Evolutionary conservation across 495 filamentous ascomycete genomes (phyloP).

Genomic region (Daldinia concentrica): DNA sequence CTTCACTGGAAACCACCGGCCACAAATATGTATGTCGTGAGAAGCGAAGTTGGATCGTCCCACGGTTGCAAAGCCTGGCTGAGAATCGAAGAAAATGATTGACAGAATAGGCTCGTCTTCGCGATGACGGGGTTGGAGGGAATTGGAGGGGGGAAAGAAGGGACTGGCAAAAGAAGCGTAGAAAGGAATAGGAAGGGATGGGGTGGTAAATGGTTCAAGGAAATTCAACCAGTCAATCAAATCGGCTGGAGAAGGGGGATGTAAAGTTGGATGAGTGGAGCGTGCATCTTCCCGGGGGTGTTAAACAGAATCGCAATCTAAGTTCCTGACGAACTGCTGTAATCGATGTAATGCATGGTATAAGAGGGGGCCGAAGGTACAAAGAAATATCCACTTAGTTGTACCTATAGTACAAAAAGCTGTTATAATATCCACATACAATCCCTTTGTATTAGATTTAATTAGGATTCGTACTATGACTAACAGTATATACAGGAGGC

Average conservation of each 20-base stretch:
- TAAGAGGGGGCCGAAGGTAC: conserved; percentile 6
- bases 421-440: background rate
- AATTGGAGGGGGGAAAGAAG: conserved; percentile 35
- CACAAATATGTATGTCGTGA: conserved; percentile 40
- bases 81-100: conserved; percentile 46
- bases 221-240: conserved; percentile 40
- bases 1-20: conserved; percentile 33
- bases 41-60: conserved; percentile 47
- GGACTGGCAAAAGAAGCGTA: conserved; percentile 24
- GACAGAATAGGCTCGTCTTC: conserved; percentile 49
- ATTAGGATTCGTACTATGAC: conserved; percentile 20
- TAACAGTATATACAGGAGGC: conserved; percentile 25
- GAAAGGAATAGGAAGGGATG: conserved; percentile 48
- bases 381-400: background rate
- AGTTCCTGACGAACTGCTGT: conserved; percentile 43
- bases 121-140: conserved; percentile 31
- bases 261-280: conserved; percentile 38
- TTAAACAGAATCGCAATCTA: background rate
- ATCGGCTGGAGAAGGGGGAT: conserved; percentile 43
- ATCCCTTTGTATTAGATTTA: conserved; percentile 16
- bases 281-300: conserved; percentile 21
- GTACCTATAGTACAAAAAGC: background rate
- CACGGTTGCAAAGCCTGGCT: conserved; percentile 43
- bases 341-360: conserved; percentile 30
- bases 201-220: conserved; percentile 41